Base-by-base conservation (phyloP, 108 stramenopile genomes). In the Fragilariopsis cylindrus region DNA sequence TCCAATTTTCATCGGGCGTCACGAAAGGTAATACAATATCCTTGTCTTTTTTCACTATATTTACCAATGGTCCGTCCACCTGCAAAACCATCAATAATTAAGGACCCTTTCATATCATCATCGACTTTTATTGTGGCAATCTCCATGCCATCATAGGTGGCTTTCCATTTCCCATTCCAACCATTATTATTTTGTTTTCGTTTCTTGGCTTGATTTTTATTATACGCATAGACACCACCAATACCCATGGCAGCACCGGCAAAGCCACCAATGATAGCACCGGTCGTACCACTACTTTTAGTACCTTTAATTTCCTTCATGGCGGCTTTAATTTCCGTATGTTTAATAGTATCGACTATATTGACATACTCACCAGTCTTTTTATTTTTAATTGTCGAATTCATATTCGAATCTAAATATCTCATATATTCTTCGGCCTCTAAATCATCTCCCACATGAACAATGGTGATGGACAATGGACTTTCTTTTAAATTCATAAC, bases 141-240 rank as follows among this genome's bases (percentile, higher is more conserved):
- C 41, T 68, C 67, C 8, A 16, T 40, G 8, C 46, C 46, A 19
- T 52, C 67, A 45, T 68, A 68, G 30, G 67, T 68, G 1, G 67
- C 67, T 45, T 52, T 68, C 67, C 67, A 68, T n/a, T 68, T 49
- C 18, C 67, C 67, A 47, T 68, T 68, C 67, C 67, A 68, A 30
- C 30, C 30, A 30, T 30, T 30, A 30, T 30, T 30, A 16, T 49
- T 49, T 48, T 50, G 7, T n/a, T 47, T 68, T 7, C 67, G 67
- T 52, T 68, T 68, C 21, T 68, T 68, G 1, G 67, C 67, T 19
- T 68, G 48, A 9, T 53, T 21, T 49, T 68, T 68, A 49, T 68
- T 68, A 49, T 68, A 68, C 2, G 50, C n/a, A 21, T 68, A 68
- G 52, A 68, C 50, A 0, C 67, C 67, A 8, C 67, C 67, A 7